Evolutionary conservation across 768 basidiomycete species (phyloP), one percentile per base, ranked within the genome.

Genomic region (Lentinula aciculospora): DNA sequence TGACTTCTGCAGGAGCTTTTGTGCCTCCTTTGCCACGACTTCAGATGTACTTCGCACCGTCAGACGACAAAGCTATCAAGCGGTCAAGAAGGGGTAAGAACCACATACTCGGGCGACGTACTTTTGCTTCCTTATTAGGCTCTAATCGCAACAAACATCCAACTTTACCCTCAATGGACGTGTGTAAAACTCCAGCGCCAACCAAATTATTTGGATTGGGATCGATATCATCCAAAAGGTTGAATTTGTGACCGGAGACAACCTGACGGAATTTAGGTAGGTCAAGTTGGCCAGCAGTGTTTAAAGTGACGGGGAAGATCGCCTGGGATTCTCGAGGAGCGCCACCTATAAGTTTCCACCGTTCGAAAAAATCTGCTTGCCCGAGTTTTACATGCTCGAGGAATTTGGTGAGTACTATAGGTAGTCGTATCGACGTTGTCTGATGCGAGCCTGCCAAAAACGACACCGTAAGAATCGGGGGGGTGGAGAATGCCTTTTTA

Each of bases 331-430:
- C 97, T 50, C 95, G 82, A 28, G 97, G 97, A 12, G 93, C 79
- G 1, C 97, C 97, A 6, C 97, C 97, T 53, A 98, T 98, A 64
- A 97, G 74, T 71, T 94, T 95, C 97, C 97, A 99, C 53, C 97
- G 79, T 70, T 98, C 95, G 72, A 98, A 99, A 80, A 98, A 99
- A 63, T 97, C 92, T 0, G 81, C 74, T 60, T 82, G 78, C 10
- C 82, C 84, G 32, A 99, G 81, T 65, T 86, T 88, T 62, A 98
- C 95, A 25, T 92, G 90, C 67, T 97, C 96, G 57, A 98, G 81
- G 71, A 99, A 99, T 71, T 96, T 94, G 39, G 88, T 88, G 57
- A 97, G 65, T 44, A 91, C 82, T 62, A 99, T 83, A 10, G 97
- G 97, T 25, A 99, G 77, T 48, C 86, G 84, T 57, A 98, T 72